Evolutionary conservation across 2,329 filamentous ascomycete genomes (phyloP).

Genomic region (Niveomyces coronatus): DNA sequence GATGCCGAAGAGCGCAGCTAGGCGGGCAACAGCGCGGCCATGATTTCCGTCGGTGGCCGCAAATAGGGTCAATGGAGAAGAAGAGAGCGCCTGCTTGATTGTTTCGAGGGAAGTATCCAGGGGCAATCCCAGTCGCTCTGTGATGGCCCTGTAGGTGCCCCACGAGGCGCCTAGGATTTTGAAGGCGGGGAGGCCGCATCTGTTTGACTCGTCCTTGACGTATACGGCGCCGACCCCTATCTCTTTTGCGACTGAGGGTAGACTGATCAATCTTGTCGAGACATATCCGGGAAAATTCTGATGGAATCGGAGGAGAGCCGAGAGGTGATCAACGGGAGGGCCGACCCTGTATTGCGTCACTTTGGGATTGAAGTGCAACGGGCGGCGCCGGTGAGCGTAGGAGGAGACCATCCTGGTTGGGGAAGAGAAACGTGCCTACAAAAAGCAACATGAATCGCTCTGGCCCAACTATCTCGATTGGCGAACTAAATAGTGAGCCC

Average conservation of each 20-base stretch:
- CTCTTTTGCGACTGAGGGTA: constrained; percentile 43
- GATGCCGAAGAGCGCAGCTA: constrained; percentile 51
- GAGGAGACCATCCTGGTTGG: neutral
- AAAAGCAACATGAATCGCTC: too few species aligned
- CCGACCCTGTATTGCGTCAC: neutral
- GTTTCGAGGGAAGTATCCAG: constrained; percentile 31
- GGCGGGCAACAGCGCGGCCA: constrained; percentile 60
- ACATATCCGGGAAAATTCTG: constrained; percentile 63
- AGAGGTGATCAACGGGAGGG: constrained; percentile 30
- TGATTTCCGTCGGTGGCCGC: constrained; percentile 70
- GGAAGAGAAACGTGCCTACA: too few species aligned
- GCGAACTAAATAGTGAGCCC: too few species aligned
- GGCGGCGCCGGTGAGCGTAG: constrained; percentile 6
- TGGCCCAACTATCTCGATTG: too few species aligned
- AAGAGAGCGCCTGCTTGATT: constrained; percentile 24
- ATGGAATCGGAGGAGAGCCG: constrained; percentile 44
- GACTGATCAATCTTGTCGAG: constrained; percentile 41
- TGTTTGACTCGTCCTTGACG: constrained; percentile 57
- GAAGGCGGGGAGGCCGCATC: constrained; percentile 60
- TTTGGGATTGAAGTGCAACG: constrained; percentile 6
- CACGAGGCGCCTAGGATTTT: constrained; percentile 75
- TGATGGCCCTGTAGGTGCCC: constrained; percentile 52
- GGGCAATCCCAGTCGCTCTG: constrained; percentile 31
- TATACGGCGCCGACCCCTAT: constrained; percentile 45
- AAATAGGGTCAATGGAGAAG: constrained; percentile 34